Base-by-base conservation (phyloP, 495 filamentous ascomycete species). In the Umbilicaria muhlenbergii region DNA sequence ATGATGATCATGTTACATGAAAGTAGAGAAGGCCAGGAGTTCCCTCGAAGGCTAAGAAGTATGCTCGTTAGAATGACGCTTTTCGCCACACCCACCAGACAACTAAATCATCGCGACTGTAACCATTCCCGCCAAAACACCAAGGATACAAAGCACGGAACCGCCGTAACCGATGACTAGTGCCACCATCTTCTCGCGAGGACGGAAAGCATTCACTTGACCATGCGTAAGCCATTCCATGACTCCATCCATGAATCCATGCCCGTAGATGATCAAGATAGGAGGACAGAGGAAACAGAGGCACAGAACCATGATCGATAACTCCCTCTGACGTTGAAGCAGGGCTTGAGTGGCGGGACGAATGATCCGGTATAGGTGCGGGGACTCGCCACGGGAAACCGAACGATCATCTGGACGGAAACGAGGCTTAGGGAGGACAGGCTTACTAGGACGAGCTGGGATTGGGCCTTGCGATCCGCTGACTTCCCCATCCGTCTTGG, bases 151-250 rank as follows among this genome's bases (percentile, higher is more conserved):
- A 1, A 10, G 5, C 5, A 3, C 5, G 24, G 8, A 28, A 4
- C 24, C 24, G 8, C 24, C 5, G 10, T 46, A 46, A 6, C 44
- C 43, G 34, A 38, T 39, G 16, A 16, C 14, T 13, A 46, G 44
- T 35, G 43, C 43, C 36, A 42, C 14, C 2, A 15, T 32, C 34
- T 51, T 51, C 38, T 54, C 41, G 38, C 32, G 24, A 12, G n/a
- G 16, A 7, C 41, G 34, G 34, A 50, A 51, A 5, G 32, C 44
- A 7, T 39, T 19, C 19, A 47, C 32, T 13, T 38, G 14, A n/a
- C 51, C 51, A 12, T 33, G 32, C n/a, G 48, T 41, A 24, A 51
- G 48, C 14, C 41, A 41, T 5, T 28, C 21, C 19, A 51, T 48
- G 16, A 50, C 16, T 13, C 32, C 34, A 33, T 54, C 51, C 16